Evolutionary conservation across 257 asterid genomes (phyloP).

Genomic region (Scutellaria galericulata): DNA sequence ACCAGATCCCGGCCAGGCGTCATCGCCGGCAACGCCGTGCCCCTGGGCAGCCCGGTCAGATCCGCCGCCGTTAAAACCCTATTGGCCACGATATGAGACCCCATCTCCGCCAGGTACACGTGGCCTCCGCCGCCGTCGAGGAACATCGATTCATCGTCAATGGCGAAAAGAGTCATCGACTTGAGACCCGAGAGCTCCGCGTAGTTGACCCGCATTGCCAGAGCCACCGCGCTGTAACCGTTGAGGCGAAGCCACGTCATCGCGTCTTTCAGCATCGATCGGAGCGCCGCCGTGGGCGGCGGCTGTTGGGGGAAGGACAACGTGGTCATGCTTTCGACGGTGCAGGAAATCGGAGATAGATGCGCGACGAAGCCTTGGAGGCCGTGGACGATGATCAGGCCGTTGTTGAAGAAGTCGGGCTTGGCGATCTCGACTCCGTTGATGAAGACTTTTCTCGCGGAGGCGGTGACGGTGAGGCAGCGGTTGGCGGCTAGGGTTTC

Average conservation of each 20-base stretch:
- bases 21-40: conserved; percentile 63
- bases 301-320: conserved; percentile 52
- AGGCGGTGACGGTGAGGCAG: conserved; percentile 72
- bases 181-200: conserved; percentile 56
- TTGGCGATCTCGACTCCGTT: conserved; percentile 65
- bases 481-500: conserved; percentile 56
- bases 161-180: conserved; percentile 70
- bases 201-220: conserved; percentile 64
- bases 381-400: conserved; percentile 62
- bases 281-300: conserved; percentile 53
- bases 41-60: conserved; percentile 44
- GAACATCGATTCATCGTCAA: conserved; percentile 69
- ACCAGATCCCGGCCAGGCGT: conserved; percentile 54
- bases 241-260: conserved; percentile 58
- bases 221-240: conserved; percentile 65
- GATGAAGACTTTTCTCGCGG: conserved; percentile 50
- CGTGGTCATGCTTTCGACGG: conserved; percentile 58
- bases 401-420: conserved; percentile 76
- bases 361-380: conserved; percentile 68
- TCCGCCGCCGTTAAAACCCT: conserved; percentile 57
- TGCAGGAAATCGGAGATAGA: conserved; percentile 73
- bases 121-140: conserved; percentile 60
- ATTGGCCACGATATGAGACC: conserved; percentile 70
- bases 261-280: conserved; percentile 60
- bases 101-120: conserved; percentile 59